These are phyloP conservation scores for Exsudoporus frostii DNA, from an alignment of 768 basidiomycete genomes.

Conservation along the genomic window DNA sequence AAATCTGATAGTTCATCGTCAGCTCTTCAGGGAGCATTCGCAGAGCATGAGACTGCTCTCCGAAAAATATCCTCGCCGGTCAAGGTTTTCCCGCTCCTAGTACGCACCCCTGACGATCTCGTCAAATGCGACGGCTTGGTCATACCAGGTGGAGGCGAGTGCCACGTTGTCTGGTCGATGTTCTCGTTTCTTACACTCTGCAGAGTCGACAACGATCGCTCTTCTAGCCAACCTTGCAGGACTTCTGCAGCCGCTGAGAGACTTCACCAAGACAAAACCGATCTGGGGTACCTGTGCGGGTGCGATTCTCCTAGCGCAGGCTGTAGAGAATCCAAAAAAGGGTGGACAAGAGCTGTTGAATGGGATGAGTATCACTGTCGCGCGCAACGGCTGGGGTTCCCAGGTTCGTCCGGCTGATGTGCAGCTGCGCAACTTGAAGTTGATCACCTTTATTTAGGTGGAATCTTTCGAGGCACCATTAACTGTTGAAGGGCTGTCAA, in stretches of 20 bases:
- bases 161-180: background rate
- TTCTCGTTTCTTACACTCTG: background rate
- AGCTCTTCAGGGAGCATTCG: constrained; percentile 94
- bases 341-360: constrained; percentile 86
- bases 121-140: constrained; percentile 76
- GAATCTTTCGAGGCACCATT: constrained; percentile 89
- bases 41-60: constrained; percentile 76
- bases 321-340: constrained; percentile 73
- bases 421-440: background rate
- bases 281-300: constrained; percentile 98
- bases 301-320: constrained; percentile 80
- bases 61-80: constrained; percentile 50
- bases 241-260: constrained; percentile 73
- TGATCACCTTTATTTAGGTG: constrained; percentile 42
- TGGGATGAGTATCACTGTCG: constrained; percentile 75
- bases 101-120: constrained; percentile 77
- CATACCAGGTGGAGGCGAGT: constrained; percentile 86
- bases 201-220: constrained; percentile 92
- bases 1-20: background rate
- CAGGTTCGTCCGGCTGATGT: constrained; percentile 49
- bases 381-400: constrained; percentile 91
- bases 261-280: constrained; percentile 68
- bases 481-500: constrained; percentile 55
- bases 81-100: constrained; percentile 50
- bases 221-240: constrained; percentile 70